Evolutionary conservation across 1,284 basidiomycete genomes (phyloP), one percentile per base, ranked within the genome.

Genomic region (Ceratobasidium sp.): DNA sequence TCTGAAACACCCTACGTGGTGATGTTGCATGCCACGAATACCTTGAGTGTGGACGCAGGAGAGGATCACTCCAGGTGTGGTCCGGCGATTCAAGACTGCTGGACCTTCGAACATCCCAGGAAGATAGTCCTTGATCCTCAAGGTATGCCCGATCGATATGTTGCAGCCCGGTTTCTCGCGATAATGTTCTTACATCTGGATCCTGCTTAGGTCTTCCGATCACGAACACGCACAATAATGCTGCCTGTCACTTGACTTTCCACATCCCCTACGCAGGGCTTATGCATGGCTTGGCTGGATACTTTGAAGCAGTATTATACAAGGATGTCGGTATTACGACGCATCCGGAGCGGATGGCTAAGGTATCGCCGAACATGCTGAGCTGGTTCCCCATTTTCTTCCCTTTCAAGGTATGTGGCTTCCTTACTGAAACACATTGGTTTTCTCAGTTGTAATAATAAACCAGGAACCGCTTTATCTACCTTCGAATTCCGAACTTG

Each of bases 331-430:
- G 92, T 0, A 82, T 99, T 40, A 97, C 94, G 74, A 99, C 97
- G 56, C 95, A 98, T 77, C 97, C 97, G 0, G 88, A 94, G 69
- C 87, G 89, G 55, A 90, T 91, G 78, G 87, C 92, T 68, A 79
- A 86, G 56, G 84, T 95, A 64, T 94, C 92, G 17, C 92, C 92
- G 74, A 91, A 98, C 74, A 98, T 99, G 96, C 83, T 98, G 71
- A 96, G 93, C 75, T 99, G 97, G 97, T 99, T 99, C 82, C 97
- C 97, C 0, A 82, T 98, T 35, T 98, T 94, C 81, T 97, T 99
- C 79, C 96, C 96, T 0, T 86, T 96, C 77, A 91, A 89, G 78
- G 92, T 90, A 70, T 29, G 84, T 75, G 4, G n/a, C 10, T 25
- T 22, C 17, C 3, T 31, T 17, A 35, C 25, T 25, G 27, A 2